phyloP scores from a whole-genome alignment of 306 rosid genomes.

The Abrus precatorius region DNA sequence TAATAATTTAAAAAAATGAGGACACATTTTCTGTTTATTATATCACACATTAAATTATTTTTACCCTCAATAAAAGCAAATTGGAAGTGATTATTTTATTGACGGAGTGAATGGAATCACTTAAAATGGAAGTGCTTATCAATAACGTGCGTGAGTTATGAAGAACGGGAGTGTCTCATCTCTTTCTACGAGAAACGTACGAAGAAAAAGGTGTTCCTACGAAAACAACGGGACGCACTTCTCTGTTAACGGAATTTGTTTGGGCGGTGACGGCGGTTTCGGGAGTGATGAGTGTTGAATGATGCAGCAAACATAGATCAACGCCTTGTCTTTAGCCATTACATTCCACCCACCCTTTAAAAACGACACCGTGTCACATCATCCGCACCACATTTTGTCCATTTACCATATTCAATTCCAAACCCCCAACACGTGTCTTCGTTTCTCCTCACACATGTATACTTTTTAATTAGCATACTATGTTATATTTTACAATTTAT shows the following conservation, averaged over 20 bases:
- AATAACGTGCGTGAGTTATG: not conserved
- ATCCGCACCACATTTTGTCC: not conserved
- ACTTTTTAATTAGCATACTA: no score
- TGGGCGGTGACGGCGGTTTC: conserved; percentile 10
- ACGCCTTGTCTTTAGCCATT: not conserved
- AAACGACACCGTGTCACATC: not conserved
- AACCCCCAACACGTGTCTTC: not conserved
- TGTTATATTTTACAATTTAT: not conserved
- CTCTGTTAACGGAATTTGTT: not conserved
- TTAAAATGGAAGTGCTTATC: not conserved
- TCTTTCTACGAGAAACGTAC: not conserved
- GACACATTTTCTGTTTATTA: no score
- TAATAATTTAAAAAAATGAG: no score
- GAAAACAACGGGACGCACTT: conserved; percentile 11
- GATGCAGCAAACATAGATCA: not conserved
- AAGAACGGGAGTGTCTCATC: not conserved
- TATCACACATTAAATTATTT: no score
- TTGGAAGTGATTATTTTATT: not conserved
- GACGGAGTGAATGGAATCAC: not conserved
- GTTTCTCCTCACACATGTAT: not conserved
- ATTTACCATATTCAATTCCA: not conserved
- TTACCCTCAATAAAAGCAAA: no score
- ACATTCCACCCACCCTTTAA: not conserved
- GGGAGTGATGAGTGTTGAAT: not conserved
- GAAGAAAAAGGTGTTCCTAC: not conserved